Conservation (phyloP, 139 green algal genomes). For the Micromonas commoda region DNA sequence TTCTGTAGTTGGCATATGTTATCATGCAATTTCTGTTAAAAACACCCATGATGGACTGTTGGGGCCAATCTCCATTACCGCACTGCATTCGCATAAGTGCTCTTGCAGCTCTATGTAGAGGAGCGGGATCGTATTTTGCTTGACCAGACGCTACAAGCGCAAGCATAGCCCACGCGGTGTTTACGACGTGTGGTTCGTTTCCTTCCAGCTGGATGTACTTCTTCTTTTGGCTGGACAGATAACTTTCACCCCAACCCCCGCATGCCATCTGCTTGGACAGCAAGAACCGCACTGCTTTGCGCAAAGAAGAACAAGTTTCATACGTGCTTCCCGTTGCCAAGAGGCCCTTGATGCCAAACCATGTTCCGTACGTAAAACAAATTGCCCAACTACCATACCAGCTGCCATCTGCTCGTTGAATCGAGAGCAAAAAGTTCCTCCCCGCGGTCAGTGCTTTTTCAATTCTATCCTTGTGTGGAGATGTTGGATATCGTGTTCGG, state of each 20-base stretch:
- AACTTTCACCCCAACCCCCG: conserved; percentile 96
- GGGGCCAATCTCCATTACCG: conserved; percentile 84
- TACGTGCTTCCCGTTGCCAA: conserved; percentile 56
- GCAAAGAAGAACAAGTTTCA: conserved; percentile 46
- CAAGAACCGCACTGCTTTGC: conserved; percentile 71
- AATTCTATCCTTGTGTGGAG: conserved; percentile 16
- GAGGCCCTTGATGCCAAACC: conserved; percentile 86
- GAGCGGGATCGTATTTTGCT: conserved; percentile 42
- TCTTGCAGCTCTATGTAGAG: conserved; percentile 53
- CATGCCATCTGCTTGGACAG: conserved; percentile 67
- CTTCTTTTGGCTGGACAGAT: conserved; percentile 95
- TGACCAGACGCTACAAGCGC: conserved; percentile 2
- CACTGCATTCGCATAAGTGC: conserved; percentile 59
- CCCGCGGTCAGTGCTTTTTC: background rate
- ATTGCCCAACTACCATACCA: conserved; percentile 96
- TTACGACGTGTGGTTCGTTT: conserved; percentile 75
- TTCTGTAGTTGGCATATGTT: conserved; percentile 95
- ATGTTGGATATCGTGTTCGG: conserved; percentile 26
- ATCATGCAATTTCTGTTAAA: conserved; percentile 99
- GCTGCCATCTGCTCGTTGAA: conserved; percentile 21
- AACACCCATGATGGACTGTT: conserved; percentile 96
- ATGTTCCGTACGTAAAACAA: conserved; percentile 98
- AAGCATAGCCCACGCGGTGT: conserved; percentile 89
- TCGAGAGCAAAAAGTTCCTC: conserved; percentile 26
- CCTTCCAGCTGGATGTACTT: conserved; percentile 81